These are phyloP conservation scores for Clitopilus passeckerianus DNA, from an alignment of 768 basidiomycete species.

Conservation along the genomic window DNA sequence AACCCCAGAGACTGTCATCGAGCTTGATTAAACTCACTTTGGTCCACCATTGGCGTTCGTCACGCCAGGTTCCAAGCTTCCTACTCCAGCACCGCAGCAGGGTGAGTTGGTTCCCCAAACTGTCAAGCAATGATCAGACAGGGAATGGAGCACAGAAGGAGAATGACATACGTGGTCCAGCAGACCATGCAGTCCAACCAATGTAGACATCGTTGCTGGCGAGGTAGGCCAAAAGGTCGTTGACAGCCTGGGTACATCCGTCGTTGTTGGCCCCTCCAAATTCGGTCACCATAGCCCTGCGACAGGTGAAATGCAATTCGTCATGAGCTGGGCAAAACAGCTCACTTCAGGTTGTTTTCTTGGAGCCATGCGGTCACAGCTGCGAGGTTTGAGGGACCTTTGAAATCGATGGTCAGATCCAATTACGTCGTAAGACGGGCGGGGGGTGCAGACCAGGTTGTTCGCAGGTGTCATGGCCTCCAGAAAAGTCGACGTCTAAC, in stretches of 20 bases:
- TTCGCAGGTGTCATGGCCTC: conserved; percentile 33
- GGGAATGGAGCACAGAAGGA: not conserved
- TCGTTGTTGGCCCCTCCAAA: conserved; percentile 40
- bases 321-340: not conserved
- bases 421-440: not conserved
- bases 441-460: conserved; percentile 27
- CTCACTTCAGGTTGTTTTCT: conserved; percentile 37
- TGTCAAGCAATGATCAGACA: conserved; percentile 3
- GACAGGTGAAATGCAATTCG: not conserved
- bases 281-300: conserved; percentile 38
- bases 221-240: conserved; percentile 34
- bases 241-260: conserved; percentile 34
- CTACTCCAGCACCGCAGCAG: conserved; percentile 38
- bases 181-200: conserved; percentile 44
- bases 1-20: not conserved
- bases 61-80: conserved; percentile 37
- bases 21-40: conserved; percentile 19
- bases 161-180: conserved; percentile 33
- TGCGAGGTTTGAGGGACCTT: conserved; percentile 35
- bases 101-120: conserved; percentile 38
- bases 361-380: conserved; percentile 35
- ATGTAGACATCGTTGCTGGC: conserved; percentile 38
- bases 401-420: not conserved
- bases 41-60: conserved; percentile 29
- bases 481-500: conserved; percentile 38